Base-by-base conservation (phyloP, 1,139 yeast genomes). In the Taphrina pruni region DNA sequence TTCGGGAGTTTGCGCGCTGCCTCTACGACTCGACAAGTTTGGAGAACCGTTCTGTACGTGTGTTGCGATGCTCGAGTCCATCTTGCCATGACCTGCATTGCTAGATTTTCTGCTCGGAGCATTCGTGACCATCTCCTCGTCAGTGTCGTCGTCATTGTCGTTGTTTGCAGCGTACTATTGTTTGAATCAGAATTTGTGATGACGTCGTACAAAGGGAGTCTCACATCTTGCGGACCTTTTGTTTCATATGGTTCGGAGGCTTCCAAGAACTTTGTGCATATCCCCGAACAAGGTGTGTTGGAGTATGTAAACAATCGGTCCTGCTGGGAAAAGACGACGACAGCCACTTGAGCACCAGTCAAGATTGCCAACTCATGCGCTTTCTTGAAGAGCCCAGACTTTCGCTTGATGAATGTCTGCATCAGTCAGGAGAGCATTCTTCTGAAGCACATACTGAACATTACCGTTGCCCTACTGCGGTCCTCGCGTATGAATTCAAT, bases 291-390 rank as follows among this genome's bases (percentile, higher is more conserved):
- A 7, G 67, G 66, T 14, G 39, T 41, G 36, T 69, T 65, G 11
- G 70, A 68, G 41, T 64, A 69, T 21, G 65, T 62, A 77, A 88
- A 90, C 58, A 90, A 83, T 75, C 86, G 86, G 74, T 90, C 88
- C 79, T 90, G 91, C 76, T 86, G 86, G n/a, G 97, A 97, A 60
- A 92, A 83, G 43, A 94, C 91, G 35, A 94, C 87, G 45, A 94
- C 95, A 1, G 98, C 95, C 65, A 94, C 83, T 76, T 94, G 98
- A 8, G 92, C 97, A 73, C 91, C 95, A 78, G 99, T 93, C 68
- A 94, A 82, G 26, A 93, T 93, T 0, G 97, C 88, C 71, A 94
- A 83, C 79, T 94, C 99, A 77, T 93, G 96, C 0, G 99, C 99
- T 78, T 94, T 94, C 77, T 94, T 94, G 81, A 94, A 93, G 62